A percentile compares a stretch with the other conserved stretches of the same genome.
Evolutionary conservation across 2,329 filamentous ascomycete genomes (phyloP).

Genomic region (Plectosphaerella plurivora): DNA sequence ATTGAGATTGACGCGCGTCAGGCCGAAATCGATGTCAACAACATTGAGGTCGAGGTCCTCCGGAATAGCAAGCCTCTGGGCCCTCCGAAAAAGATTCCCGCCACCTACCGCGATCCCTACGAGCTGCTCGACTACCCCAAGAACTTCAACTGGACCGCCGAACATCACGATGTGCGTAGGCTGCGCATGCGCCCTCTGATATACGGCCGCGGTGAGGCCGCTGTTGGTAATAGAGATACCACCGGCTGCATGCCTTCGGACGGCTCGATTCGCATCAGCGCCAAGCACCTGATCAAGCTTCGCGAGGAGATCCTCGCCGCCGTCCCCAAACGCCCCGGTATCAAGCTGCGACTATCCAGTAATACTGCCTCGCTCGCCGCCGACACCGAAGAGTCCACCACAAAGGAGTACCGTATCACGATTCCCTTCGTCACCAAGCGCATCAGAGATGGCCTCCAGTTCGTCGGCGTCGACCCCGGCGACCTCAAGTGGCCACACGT

Average conservation of each 20-base stretch:
- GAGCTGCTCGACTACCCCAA: conserved; percentile 56
- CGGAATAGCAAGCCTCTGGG: conserved; percentile 11
- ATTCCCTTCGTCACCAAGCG: conserved; percentile 75
- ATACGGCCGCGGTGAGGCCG: conserved; percentile 47
- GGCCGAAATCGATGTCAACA: conserved; percentile 50
- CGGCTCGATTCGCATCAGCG: conserved; percentile 43
- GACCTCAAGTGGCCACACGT: conserved; percentile 86
- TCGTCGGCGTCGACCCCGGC: conserved; percentile 76
- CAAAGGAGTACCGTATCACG: conserved; percentile 44
- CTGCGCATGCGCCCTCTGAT: conserved; percentile 58
- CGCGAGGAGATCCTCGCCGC: conserved; percentile 7
- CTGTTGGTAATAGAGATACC: conserved; percentile 50
- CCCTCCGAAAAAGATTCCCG: conserved; percentile 30
- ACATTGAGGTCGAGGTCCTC: conserved; percentile 47
- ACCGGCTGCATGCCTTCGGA: conserved; percentile 53
- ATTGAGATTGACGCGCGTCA: conserved; percentile 60
- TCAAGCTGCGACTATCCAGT: conserved; percentile 41
- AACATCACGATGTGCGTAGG: conserved; percentile 72
- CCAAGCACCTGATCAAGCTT: conserved; percentile 24
- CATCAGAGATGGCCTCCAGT: conserved; percentile 84
- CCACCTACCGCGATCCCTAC: conserved; percentile 61
- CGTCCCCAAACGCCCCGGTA: conserved; percentile 23
- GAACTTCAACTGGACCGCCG: conserved; percentile 57
- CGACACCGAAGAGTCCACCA: conserved; percentile 16
- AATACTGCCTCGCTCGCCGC: conserved; percentile 17